Percentiles rank a stretch among this genome's conserved stretches.
Conservation (phyloP, 441 rosid genomes). For the Syzygium syzygioides region DNA sequence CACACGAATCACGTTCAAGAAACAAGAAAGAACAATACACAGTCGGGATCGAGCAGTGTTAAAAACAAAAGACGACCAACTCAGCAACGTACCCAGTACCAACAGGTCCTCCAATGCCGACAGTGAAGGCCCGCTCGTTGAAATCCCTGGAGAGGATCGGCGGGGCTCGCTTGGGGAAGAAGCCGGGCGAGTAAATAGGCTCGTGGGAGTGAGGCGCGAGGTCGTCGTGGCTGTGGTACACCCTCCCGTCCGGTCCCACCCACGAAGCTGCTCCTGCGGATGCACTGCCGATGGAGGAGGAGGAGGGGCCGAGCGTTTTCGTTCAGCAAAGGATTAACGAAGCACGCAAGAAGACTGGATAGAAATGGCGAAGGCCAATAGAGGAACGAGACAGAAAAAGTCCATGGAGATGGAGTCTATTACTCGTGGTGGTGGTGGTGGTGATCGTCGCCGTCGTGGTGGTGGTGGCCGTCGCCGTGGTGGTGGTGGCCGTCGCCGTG, state of each 20-base stretch:
- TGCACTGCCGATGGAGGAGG: not conserved
- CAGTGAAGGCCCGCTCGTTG: slow-evolving; percentile 88
- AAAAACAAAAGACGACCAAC: not conserved
- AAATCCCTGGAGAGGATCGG: slow-evolving; percentile 71
- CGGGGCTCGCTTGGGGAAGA: slow-evolving; percentile 82
- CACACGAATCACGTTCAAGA: too few species aligned
- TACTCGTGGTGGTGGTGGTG: slow-evolving; percentile 20
- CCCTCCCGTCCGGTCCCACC: slow-evolving; percentile 78
- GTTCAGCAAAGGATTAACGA: not conserved
- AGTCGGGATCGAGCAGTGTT: too few species aligned
- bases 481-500: slow-evolving; percentile 23
- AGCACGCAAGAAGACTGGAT: not conserved
- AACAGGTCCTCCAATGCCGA: slow-evolving; percentile 98
- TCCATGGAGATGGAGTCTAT: slow-evolving; percentile 1
- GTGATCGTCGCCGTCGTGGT: slow-evolving; percentile 21
- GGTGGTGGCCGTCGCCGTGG: not conserved
- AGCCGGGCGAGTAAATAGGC: slow-evolving; percentile 95
- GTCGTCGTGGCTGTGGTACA: slow-evolving; percentile 95
- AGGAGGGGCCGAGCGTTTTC: not conserved
- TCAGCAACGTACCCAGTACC: slow-evolving; percentile 73
- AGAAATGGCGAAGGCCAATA: not conserved
- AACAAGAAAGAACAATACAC: too few species aligned
- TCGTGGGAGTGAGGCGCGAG: slow-evolving; percentile 96
- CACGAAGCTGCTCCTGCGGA: slow-evolving; percentile 21
- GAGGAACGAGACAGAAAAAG: not conserved